These are phyloP conservation scores for Sugiyamaella qingdaonensis DNA, from an alignment of 805 yeast genomes.

Conservation along the genomic window DNA sequence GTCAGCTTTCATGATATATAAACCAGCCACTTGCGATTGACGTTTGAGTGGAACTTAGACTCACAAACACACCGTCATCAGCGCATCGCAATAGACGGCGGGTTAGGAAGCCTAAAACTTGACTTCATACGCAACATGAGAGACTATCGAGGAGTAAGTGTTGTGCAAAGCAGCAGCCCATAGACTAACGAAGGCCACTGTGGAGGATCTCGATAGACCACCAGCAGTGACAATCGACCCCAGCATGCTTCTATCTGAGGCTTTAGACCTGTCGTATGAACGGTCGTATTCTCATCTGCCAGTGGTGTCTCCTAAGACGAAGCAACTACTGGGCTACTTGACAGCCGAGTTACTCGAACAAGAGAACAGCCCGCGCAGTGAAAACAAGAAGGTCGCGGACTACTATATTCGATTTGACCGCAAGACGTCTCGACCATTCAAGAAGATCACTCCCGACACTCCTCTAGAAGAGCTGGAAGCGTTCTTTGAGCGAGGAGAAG, in stretches of 20 bases:
- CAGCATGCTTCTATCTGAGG: conserved; percentile 43
- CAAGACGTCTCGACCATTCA: conserved; percentile 33
- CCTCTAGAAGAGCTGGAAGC: conserved; percentile 50
- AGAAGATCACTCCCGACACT: conserved; percentile 49
- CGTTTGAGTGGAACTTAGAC: too few relatives aligned
- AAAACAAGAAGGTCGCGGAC: conserved; percentile 28
- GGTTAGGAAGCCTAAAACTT: conserved; percentile 1
- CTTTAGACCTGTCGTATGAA: conserved; percentile 53
- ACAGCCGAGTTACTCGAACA: conserved; percentile 38
- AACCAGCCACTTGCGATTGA: too few relatives aligned
- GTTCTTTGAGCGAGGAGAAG: conserved; percentile 47
- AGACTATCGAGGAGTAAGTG: conserved; percentile 28
- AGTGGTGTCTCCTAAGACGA: conserved; percentile 45
- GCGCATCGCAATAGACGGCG: not conserved
- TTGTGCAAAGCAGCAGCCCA: not conserved
- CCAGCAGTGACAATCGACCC: conserved; percentile 56
- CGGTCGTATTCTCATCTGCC: conserved; percentile 52
- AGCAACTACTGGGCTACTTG: conserved; percentile 48
- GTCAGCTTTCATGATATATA: too few relatives aligned
- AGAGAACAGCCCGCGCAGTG: conserved; percentile 20
- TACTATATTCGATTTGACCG: conserved; percentile 30
- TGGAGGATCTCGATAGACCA: conserved; percentile 55
- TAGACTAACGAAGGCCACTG: conserved; percentile 40
- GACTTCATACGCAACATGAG: not conserved
- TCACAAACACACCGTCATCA: not conserved